Evolutionary conservation across 495 filamentous ascomycete species (phyloP).

Genomic region (Penicillium macrosclerotiorum): DNA sequence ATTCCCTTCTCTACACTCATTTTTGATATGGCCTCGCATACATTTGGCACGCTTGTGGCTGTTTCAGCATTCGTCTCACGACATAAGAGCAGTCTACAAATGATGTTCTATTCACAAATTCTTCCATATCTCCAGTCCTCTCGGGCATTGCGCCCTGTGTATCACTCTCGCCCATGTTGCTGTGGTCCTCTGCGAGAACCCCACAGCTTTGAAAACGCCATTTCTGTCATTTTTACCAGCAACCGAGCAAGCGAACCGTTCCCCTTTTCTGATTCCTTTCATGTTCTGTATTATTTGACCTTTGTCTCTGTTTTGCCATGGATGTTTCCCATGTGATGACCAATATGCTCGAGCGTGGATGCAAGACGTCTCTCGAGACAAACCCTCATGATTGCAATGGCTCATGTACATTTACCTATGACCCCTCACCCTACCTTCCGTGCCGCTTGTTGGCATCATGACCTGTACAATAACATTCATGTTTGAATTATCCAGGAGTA

Average conservation of each 20-base stretch:
- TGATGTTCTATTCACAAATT: conserved; percentile 16
- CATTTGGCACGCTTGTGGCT: conserved; percentile 5
- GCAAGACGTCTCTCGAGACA: conserved; percentile 1
- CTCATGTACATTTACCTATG: neutral
- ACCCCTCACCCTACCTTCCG: no score
- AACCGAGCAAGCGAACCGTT: conserved; percentile 10
- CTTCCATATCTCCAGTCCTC: conserved; percentile 1
- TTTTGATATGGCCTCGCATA: conserved; percentile 3
- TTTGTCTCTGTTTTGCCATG: conserved; percentile 4
- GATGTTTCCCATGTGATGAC: conserved; percentile 4
- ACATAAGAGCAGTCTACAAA: conserved; percentile 18
- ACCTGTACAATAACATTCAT: conserved; percentile 6
- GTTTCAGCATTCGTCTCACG: conserved; percentile 8
- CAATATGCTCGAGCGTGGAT: conserved; percentile 5
- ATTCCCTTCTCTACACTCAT: neutral
- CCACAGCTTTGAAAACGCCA: conserved; percentile 8
- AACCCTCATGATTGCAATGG: no score
- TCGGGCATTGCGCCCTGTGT: conserved; percentile 2
- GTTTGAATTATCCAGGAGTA: neutral
- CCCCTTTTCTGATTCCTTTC: neutral
- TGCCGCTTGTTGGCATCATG: conserved; percentile 3
- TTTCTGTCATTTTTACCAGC: conserved; percentile 6
- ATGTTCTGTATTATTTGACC: conserved; percentile 2
- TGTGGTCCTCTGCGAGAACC: conserved; percentile 6
- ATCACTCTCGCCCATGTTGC: conserved; percentile 1